Conservation (phyloP, 2,329 filamentous ascomycete species). For the Onygena corvina region DNA sequence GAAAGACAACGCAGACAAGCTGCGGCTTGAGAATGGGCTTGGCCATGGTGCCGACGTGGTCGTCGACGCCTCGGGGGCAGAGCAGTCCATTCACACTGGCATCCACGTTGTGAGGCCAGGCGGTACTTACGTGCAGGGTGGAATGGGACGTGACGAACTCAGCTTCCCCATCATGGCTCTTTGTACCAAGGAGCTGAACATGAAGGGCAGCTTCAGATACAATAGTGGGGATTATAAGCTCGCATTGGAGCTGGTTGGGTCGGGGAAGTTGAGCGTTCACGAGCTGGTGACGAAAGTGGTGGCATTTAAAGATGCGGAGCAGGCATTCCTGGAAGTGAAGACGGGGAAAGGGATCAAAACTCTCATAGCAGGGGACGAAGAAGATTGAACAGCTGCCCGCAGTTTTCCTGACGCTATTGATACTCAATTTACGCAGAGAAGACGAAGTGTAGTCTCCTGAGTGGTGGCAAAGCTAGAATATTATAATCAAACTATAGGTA, state of each 20-base stretch:
- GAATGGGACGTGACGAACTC: constrained; percentile 82
- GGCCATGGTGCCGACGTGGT: constrained; percentile 59
- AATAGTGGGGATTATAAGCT: constrained; percentile 76
- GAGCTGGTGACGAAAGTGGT: constrained; percentile 67
- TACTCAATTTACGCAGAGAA: background rate
- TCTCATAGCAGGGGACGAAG: constrained; percentile 30
- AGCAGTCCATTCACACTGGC: constrained; percentile 62
- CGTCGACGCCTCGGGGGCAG: constrained; percentile 69
- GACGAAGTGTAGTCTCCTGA: background rate
- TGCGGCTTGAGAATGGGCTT: constrained; percentile 53
- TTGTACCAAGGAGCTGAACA: constrained; percentile 77
- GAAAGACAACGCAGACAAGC: constrained; percentile 59
- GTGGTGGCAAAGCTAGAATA: background rate
- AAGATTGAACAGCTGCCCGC: too few species aligned
- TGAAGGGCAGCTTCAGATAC: constrained; percentile 83
- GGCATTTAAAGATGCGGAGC: constrained; percentile 67
- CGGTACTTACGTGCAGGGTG: constrained; percentile 71
- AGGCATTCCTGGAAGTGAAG: constrained; percentile 78
- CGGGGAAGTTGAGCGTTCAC: constrained; percentile 62
- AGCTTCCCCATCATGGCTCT: constrained; percentile 84
- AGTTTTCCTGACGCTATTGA: too few species aligned
- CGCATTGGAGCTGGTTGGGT: constrained; percentile 63
- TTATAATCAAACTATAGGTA: background rate
- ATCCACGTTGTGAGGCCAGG: constrained; percentile 60
- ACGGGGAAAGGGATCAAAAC: constrained; percentile 53